Base-by-base conservation (phyloP, 2,329 filamentous ascomycete genomes). In the Aureobasidium lini region DNA sequence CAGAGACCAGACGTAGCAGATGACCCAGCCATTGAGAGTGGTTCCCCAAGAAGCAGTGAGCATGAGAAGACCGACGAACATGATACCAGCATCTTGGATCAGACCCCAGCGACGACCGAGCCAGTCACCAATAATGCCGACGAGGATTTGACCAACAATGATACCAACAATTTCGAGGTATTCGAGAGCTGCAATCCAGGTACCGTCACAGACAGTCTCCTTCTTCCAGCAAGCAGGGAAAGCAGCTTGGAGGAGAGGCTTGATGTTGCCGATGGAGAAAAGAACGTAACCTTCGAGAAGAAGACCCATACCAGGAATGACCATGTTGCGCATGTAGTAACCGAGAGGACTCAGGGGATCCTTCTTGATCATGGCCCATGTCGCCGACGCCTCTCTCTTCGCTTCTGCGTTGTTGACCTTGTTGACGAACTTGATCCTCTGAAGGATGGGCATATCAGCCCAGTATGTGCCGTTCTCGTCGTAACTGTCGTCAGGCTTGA, bases 131-230 rank as follows among this genome's bases (percentile, higher is more conserved):
- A 88, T 77, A 74, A 95, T 77, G 74, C 93, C 93, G 64, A 97
- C 92, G 31, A 88, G 77, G 57, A 95, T 85, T 76, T 97, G 93
- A 67, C 92, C 93, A 64, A 93, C 84, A 77, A 97, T 97, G 75
- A 97, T 97, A 76, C 93, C 93, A 66, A 88, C 82, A 66, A 96
- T 91, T 72, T 97, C 93, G 50, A 97, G 85, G 69, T 96, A 96
- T 28, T 91, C 89, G 44, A 97, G 85, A 43, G 90, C 84, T 62
- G 87, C 82, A 37, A 93, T 76, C 93, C 93, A 96, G 65, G 89
- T 88, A 65, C 82, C 73, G 69, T 84, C 83, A 77, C 93, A 97
- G 31, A 83, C 85, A 3, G 79, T 73, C 9, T 63, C 64, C 9
- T 62, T 61, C 28, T 78, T 79, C 93, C 93, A 97, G 78, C 93